phyloP scores from a whole-genome alignment of 2,329 filamentous ascomycete genomes.

The Fusarium musae region DNA sequence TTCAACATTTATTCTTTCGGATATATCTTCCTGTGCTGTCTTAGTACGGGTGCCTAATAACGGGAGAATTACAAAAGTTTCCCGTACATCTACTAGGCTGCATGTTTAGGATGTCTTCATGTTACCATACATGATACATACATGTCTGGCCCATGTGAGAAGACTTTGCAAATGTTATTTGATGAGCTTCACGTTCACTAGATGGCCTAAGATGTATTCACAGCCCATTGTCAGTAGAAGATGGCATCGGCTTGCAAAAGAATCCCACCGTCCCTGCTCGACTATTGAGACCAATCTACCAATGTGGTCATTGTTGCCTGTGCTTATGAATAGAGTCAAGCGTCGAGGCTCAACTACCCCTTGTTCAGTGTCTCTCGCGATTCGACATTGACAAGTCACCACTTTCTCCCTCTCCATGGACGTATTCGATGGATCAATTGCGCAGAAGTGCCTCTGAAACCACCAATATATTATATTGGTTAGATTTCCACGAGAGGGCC shows the following conservation, averaged over 20 bases:
- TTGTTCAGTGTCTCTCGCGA: not conserved
- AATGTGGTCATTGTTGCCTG: not conserved
- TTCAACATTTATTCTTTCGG: conserved; percentile 17
- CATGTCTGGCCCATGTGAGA: not conserved
- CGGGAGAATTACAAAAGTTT: not conserved
- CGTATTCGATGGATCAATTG: not conserved
- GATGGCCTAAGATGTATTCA: not conserved
- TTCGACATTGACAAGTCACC: conserved; percentile 15
- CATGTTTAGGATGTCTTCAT: not conserved
- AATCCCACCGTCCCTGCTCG: not conserved
- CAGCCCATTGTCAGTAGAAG: not conserved
- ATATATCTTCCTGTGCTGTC: not conserved
- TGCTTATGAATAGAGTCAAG: not conserved
- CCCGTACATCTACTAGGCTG: not conserved
- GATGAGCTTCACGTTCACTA: not conserved
- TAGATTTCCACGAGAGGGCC: not conserved
- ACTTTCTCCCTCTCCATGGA: not conserved
- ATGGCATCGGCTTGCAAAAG: not conserved
- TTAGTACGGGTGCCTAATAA: not conserved
- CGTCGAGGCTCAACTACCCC: not conserved
- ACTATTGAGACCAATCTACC: not conserved
- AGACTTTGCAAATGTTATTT: not conserved
- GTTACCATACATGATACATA: not conserved
- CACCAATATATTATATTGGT: not conserved
- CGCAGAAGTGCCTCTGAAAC: not conserved